Evolutionary conservation across 2,329 filamentous ascomycete genomes (phyloP).

Genomic region (Penicillium freii): DNA sequence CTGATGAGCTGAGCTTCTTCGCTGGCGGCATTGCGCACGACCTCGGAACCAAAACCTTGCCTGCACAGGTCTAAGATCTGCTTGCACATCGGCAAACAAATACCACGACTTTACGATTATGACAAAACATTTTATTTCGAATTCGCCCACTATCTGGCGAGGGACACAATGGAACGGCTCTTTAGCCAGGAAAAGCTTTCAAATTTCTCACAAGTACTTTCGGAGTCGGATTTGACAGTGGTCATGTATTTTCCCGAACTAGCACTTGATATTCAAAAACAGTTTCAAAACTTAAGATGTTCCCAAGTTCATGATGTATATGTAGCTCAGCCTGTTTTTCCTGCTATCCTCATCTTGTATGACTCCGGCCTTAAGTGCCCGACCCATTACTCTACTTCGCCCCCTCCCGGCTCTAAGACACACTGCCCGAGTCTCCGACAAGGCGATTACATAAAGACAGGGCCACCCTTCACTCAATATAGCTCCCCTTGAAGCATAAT

Average conservation of each 20-base stretch:
- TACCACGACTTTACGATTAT: slow-evolving; percentile 25
- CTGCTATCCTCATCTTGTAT: background rate
- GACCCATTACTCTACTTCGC: background rate
- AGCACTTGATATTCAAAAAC: slow-evolving; percentile 13
- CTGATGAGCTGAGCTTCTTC: slow-evolving; percentile 43
- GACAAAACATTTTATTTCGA: slow-evolving; percentile 13
- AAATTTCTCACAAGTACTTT: background rate
- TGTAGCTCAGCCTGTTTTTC: background rate
- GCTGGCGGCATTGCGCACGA: slow-evolving; percentile 39
- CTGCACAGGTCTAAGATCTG: slow-evolving; percentile 3
- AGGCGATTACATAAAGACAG: no score
- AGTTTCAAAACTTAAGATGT: background rate
- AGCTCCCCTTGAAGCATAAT: background rate
- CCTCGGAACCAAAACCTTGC: slow-evolving; percentile 24
- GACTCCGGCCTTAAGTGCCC: background rate
- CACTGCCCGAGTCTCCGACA: background rate
- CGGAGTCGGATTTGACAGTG: slow-evolving; percentile 2
- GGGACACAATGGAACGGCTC: slow-evolving; percentile 7
- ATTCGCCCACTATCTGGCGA: slow-evolving; percentile 10
- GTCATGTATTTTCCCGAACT: slow-evolving; percentile 7
- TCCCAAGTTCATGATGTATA: background rate
- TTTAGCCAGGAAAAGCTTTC: slow-evolving; percentile 14
- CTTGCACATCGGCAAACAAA: background rate
- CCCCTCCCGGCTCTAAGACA: no score
- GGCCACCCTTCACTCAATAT: background rate